A percentile compares a stretch with the other conserved stretches of the same genome.
Conservation (phyloP, 345 rosid genomes). For the Heritiera fomes region DNA sequence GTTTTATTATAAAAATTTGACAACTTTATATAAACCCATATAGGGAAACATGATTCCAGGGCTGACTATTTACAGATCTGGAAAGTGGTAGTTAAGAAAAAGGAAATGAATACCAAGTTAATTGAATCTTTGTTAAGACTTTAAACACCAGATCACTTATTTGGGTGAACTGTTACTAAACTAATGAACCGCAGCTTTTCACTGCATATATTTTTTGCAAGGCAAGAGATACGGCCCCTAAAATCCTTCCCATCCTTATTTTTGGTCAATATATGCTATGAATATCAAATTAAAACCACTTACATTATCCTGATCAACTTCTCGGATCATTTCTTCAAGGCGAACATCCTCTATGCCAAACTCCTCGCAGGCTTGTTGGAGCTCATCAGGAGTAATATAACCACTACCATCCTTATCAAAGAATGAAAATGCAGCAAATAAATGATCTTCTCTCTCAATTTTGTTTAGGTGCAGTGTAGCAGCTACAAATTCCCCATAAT, state of each 20-base stretch:
- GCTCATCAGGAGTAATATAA: slow-evolving; percentile 82
- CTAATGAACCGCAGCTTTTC: neutral
- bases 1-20: neutral
- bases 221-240: neutral
- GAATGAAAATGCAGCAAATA: slow-evolving; percentile 78
- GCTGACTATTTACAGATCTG: neutral
- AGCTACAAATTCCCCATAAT: slow-evolving; percentile 83
- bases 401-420: slow-evolving; percentile 92
- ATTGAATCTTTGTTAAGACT: neutral
- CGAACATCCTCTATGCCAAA: slow-evolving; percentile 73
- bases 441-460: slow-evolving; percentile 74
- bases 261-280: neutral
- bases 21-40: neutral
- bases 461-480: slow-evolving; percentile 89
- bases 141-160: neutral
- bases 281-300: slow-evolving; percentile 17
- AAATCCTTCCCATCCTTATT: neutral
- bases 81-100: neutral
- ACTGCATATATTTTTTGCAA: neutral
- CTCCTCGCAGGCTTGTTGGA: slow-evolving; percentile 82
- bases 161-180: neutral
- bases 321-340: slow-evolving; percentile 72
- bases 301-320: slow-evolving; percentile 85
- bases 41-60: neutral
- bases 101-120: neutral